These are phyloP conservation scores for Trichoderma erinaceum DNA, from an alignment of 495 filamentous ascomycete species.

Conservation along the genomic window DNA sequence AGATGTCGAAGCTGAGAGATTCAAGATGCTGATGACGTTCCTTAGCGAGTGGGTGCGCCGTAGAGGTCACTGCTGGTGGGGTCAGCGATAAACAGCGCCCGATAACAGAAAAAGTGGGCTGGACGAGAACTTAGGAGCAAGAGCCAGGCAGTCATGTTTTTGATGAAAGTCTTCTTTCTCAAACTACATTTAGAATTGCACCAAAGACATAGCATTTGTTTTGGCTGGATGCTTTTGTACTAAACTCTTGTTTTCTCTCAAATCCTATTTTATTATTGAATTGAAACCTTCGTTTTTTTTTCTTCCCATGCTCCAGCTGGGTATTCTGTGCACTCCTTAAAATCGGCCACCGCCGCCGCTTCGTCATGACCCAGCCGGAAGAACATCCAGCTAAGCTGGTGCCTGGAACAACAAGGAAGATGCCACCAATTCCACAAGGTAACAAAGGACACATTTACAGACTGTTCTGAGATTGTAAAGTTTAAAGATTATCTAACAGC, in stretches of 20 bases:
- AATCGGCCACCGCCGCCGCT: not conserved
- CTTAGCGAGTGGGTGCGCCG: not conserved
- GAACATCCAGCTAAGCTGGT: not conserved
- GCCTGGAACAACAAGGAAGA: slow-evolving; percentile 14
- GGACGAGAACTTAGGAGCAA: not conserved
- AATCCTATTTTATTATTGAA: too few species aligned
- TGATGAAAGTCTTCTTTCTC: not conserved
- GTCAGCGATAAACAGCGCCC: slow-evolving; percentile 1
- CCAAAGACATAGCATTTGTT: not conserved
- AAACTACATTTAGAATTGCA: not conserved
- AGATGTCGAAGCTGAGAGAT: not conserved
- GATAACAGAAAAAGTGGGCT: slow-evolving; percentile 12
- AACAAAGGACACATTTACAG: not conserved
- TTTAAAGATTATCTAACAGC: not conserved
- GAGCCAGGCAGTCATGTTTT: slow-evolving; percentile 7
- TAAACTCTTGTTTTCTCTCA: too few species aligned
- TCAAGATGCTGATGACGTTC: not conserved
- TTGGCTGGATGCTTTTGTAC: not conserved
- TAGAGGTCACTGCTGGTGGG: not conserved
- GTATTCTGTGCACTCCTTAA: not conserved
- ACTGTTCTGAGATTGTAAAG: not conserved
- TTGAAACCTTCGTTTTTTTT: too few species aligned
- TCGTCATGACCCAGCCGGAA: slow-evolving; percentile 3
- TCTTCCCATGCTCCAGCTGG: not conserved
- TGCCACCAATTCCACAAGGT: slow-evolving; percentile 14